phyloP scores from a whole-genome alignment of 2,329 filamentous ascomycete genomes.

The Phaeosphaeriaceae sp. region DNA sequence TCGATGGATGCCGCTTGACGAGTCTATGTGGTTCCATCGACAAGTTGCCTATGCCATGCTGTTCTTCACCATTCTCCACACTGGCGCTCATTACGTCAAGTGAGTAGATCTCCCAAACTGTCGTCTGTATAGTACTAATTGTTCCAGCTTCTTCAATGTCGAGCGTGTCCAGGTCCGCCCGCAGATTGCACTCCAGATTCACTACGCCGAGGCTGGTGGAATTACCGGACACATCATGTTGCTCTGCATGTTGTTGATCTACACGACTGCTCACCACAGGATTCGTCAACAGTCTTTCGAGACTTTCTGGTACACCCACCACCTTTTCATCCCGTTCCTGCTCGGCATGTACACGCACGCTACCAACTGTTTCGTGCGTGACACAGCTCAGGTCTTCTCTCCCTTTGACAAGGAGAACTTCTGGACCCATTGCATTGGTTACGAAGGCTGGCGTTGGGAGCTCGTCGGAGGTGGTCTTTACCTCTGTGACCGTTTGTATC shows the following conservation, averaged over 20 bases:
- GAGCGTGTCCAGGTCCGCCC: constrained; percentile 84
- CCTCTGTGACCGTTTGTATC: constrained; percentile 85
- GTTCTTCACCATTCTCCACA: constrained; percentile 81
- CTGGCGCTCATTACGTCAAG: constrained; percentile 90
- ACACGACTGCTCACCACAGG: constrained; percentile 90
- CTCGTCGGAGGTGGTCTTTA: constrained; percentile 86
- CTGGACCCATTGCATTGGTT: constrained; percentile 94
- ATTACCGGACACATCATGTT: constrained; percentile 98
- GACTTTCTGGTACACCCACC: constrained; percentile 99
- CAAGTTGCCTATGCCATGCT: constrained; percentile 91
- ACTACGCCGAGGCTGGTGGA: constrained; percentile 87
- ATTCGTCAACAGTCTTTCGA: constrained; percentile 98
- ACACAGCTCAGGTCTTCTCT: constrained; percentile 73
- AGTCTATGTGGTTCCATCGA: constrained; percentile 95
- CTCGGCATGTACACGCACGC: constrained; percentile 95
- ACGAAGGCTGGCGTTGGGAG: constrained; percentile 97
- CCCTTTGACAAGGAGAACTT: constrained; percentile 83
- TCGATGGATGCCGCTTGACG: constrained; percentile 89
- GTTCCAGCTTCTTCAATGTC: constrained; percentile 87
- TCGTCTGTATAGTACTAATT: constrained; percentile 14
- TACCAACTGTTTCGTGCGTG: constrained; percentile 93
- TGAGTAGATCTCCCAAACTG: constrained; percentile 52
- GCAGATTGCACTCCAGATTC: constrained; percentile 83
- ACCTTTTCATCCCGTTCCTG: constrained; percentile 96
- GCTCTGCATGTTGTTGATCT: constrained; percentile 98